These are phyloP conservation scores for Melanomma pulvis-pyrius DNA, from an alignment of 495 filamentous ascomycete genomes.

Conservation along the genomic window DNA sequence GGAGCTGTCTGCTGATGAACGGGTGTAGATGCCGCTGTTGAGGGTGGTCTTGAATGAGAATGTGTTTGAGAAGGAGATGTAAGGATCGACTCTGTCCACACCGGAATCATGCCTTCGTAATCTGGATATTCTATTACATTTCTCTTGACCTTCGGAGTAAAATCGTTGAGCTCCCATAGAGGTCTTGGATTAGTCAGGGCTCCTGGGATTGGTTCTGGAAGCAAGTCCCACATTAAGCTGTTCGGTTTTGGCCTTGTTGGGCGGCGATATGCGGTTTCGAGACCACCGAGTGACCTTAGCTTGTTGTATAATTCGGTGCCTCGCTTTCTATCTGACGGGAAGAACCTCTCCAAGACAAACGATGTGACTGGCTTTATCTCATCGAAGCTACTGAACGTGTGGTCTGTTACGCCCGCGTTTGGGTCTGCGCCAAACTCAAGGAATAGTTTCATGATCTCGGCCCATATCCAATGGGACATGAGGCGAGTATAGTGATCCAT, in stretches of 20 bases:
- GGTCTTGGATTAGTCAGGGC: not conserved
- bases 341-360: not conserved
- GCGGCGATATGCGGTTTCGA: not conserved
- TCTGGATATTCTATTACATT: not conserved
- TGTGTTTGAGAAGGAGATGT: not conserved
- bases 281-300: not conserved
- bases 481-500: not conserved
- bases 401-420: not conserved
- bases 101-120: not conserved
- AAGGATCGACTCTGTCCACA: not conserved
- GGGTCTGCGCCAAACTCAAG: not conserved
- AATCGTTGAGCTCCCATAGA: not conserved
- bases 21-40: not conserved
- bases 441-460: not conserved
- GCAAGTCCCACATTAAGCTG: not conserved
- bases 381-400: not conserved
- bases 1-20: no score
- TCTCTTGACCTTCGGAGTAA: not conserved
- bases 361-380: not conserved
- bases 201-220: not conserved
- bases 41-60: not conserved
- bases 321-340: not conserved
- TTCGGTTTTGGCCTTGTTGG: not conserved
- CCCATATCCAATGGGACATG: not conserved
- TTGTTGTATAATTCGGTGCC: not conserved